phyloP scores from a whole-genome alignment of 176 grass and related monocot species.

The Panicum miliaceum region DNA sequence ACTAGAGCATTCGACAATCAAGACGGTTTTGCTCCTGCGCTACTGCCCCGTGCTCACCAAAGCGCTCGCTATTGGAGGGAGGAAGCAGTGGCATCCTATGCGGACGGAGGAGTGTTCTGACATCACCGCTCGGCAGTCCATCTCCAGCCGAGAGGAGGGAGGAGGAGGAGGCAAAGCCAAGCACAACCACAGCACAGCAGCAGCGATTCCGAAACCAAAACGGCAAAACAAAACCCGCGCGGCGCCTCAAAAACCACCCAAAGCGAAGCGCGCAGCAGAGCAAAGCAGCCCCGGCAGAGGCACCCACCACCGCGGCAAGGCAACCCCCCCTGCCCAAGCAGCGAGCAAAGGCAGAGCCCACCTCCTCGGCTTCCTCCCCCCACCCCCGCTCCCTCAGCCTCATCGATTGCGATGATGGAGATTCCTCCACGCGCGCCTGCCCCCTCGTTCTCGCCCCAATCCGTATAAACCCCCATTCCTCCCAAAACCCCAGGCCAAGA shows the following conservation, averaged over 20 bases:
- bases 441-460: background rate
- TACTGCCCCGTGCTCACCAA: too few species aligned
- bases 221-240: conserved; percentile 27
- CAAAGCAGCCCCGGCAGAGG: background rate
- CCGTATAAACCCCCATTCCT: conserved; percentile 3
- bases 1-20: too few species aligned
- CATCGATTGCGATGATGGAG: conserved; percentile 62
- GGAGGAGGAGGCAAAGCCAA: background rate
- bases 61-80: too few species aligned
- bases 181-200: background rate
- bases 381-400: background rate
- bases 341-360: conserved; percentile 4
- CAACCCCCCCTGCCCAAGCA: background rate
- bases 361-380: background rate
- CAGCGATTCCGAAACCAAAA: conserved; percentile 5
- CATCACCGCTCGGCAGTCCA: too few species aligned
- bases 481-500: conserved; percentile 18
- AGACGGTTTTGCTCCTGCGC: too few species aligned
- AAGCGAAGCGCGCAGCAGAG: conserved; percentile 13
- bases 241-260: conserved; percentile 54
- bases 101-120: too few species aligned
- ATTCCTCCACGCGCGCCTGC: conserved; percentile 58
- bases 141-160: too few species aligned
- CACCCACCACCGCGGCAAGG: conserved; percentile 10
- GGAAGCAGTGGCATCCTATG: too few species aligned